Conservation (phyloP, 2,329 filamentous ascomycete species). For the Clonostachys rosea region DNA sequence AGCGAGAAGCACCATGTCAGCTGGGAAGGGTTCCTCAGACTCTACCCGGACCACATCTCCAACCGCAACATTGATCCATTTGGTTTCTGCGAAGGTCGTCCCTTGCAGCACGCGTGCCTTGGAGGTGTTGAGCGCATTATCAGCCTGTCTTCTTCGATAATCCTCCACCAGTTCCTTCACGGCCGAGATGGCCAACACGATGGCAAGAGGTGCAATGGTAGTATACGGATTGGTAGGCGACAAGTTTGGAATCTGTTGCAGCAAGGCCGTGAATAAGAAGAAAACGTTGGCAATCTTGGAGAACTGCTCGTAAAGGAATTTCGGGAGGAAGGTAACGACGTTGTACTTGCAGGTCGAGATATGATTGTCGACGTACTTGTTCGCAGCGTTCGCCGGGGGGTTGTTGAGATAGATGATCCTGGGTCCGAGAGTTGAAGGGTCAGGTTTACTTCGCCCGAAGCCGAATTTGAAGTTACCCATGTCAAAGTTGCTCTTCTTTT, state of each 20-base stretch:
- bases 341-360: conserved; percentile 99
- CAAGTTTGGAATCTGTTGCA: conserved; percentile 93
- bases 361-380: conserved; percentile 94
- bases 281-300: conserved; percentile 99
- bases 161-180: conserved; percentile 94
- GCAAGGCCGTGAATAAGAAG: conserved; percentile 92
- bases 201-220: conserved; percentile 87
- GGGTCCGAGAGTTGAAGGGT: conserved; percentile 87
- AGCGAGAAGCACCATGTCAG: conserved; percentile 86
- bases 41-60: conserved; percentile 91
- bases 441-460: conserved; percentile 77
- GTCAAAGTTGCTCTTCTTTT: conserved; percentile 54
- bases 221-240: conserved; percentile 95
- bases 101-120: conserved; percentile 80
- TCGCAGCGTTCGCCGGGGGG: conserved; percentile 79
- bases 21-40: conserved; percentile 91
- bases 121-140: conserved; percentile 82
- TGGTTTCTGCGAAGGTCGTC: conserved; percentile 77
- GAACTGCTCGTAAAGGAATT: conserved; percentile 97
- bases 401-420: conserved; percentile 96
- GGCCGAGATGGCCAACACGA: conserved; percentile 91
- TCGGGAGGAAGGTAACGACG: conserved; percentile 83
- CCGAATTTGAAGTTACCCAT: conserved; percentile 86
- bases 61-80: conserved; percentile 90
- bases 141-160: conserved; percentile 81